phyloP scores from a whole-genome alignment of 139 green algal species.

The Edaphochlamys debaryana region DNA sequence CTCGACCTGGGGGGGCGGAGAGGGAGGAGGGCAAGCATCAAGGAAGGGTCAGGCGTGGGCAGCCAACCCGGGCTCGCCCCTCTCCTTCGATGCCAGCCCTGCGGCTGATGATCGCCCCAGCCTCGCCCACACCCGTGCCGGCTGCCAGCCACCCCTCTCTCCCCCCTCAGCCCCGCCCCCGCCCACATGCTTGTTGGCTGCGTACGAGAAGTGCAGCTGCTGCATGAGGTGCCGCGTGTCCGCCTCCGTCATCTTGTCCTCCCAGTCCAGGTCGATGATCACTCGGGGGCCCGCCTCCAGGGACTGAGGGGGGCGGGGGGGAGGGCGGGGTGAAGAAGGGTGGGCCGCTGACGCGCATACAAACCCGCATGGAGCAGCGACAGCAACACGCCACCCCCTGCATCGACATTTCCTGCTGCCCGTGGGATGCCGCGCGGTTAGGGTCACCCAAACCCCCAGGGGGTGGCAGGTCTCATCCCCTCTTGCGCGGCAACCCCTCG shows the following conservation, averaged over 20 bases:
- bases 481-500: conserved; percentile 40
- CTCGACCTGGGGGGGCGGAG: background rate
- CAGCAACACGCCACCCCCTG: too few relatives aligned
- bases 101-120: too few relatives aligned
- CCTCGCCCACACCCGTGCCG: too few relatives aligned
- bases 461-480: too few relatives aligned
- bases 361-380: too few relatives aligned
- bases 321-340: background rate
- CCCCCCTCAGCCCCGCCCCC: too few relatives aligned
- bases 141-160: too few relatives aligned
- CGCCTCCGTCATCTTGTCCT: conserved; percentile 67
- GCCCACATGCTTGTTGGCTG: conserved; percentile 45
- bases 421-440: background rate
- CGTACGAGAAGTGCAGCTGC: conserved; percentile 81
- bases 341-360: background rate
- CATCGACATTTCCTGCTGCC: background rate
- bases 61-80: too few relatives aligned
- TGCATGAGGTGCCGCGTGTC: conserved; percentile 71
- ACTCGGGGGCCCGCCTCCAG: conserved; percentile 45
- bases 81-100: too few relatives aligned
- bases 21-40: background rate
- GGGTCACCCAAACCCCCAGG: too few relatives aligned
- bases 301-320: background rate
- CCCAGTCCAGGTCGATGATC: conserved; percentile 83
- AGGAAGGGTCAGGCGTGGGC: too few relatives aligned